A percentile compares a stretch with the other conserved stretches of the same genome.
Evolutionary conservation across 2,329 filamentous ascomycete species (phyloP).

Genomic region (Phaeosphaeria sp.): DNA sequence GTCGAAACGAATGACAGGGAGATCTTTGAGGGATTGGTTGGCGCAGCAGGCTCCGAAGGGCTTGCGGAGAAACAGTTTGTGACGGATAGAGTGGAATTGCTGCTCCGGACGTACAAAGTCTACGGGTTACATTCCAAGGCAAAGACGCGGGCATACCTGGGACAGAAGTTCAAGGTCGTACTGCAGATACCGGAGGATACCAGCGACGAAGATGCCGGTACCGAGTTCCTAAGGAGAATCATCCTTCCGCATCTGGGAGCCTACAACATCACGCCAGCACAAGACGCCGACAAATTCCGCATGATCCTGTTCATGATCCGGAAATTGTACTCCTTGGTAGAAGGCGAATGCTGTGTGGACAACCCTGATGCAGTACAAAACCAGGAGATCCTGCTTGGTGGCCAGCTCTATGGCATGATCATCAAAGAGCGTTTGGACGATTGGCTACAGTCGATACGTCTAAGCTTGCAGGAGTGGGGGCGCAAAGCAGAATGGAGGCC

Average conservation of each 20-base stretch:
- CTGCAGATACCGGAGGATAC: constrained; percentile 83
- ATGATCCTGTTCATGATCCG: constrained; percentile 95
- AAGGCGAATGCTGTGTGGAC: constrained; percentile 89
- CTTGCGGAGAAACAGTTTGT: constrained; percentile 86
- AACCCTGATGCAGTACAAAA: constrained; percentile 97
- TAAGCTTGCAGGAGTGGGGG: constrained; percentile 61
- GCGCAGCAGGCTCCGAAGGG: constrained; percentile 75
- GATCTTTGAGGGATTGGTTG: constrained; percentile 93
- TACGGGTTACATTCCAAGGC: constrained; percentile 83
- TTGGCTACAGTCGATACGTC: constrained; percentile 72
- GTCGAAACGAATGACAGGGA: constrained; percentile 96
- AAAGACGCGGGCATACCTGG: constrained; percentile 84
- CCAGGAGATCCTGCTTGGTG: constrained; percentile 91
- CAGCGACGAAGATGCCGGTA: constrained; percentile 86
- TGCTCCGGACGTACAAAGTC: constrained; percentile 90
- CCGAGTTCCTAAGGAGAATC: constrained; percentile 87
- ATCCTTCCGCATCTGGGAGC: constrained; percentile 92
- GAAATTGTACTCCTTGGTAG: constrained; percentile 91
- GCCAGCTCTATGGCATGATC: constrained; percentile 93
- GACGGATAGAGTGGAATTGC: constrained; percentile 89
- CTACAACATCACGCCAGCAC: constrained; percentile 78
- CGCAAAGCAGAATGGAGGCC: constrained; percentile 58
- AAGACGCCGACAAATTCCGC: constrained; percentile 91
- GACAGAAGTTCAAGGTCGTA: constrained; percentile 88
- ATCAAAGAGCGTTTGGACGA: constrained; percentile 95